These are phyloP conservation scores for Aspergillus texensis DNA, from an alignment of 2,329 filamentous ascomycete species.

Conservation along the genomic window DNA sequence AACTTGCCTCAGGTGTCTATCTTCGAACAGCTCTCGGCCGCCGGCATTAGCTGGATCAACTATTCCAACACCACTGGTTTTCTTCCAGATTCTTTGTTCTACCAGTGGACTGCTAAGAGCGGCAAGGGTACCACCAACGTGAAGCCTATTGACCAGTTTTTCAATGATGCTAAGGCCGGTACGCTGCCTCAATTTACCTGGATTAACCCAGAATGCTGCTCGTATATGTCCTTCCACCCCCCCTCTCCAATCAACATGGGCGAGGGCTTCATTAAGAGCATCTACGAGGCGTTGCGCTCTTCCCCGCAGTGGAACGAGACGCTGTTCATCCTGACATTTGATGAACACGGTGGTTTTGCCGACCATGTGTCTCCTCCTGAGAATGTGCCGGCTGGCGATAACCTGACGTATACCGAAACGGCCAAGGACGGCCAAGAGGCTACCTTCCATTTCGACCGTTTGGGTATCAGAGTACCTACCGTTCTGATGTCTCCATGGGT, in stretches of 20 bases:
- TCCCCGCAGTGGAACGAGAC: constrained; percentile 52
- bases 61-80: constrained; percentile 50
- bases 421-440: constrained; percentile 39
- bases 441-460: constrained; percentile 45
- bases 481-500: constrained; percentile 51
- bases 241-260: constrained; percentile 48
- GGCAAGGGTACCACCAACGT: constrained; percentile 39
- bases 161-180: constrained; percentile 48
- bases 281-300: constrained; percentile 49
- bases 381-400: constrained; percentile 42
- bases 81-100: constrained; percentile 49
- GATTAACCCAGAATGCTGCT: constrained; percentile 56
- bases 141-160: constrained; percentile 46
- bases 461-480: constrained; percentile 50
- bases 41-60: constrained; percentile 49
- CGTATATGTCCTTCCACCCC: constrained; percentile 52
- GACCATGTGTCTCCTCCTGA: constrained; percentile 51
- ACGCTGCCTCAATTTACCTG: constrained; percentile 50
- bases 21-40: constrained; percentile 46
- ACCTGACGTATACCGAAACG: constrained; percentile 34
- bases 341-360: constrained; percentile 53
- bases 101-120: constrained; percentile 44
- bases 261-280: constrained; percentile 49
- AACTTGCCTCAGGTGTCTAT: constrained; percentile 42
- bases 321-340: constrained; percentile 52